Evolutionary conservation across 2,329 filamentous ascomycete genomes (phyloP).

Genomic region (Aspergillus pseudoterreus): DNA sequence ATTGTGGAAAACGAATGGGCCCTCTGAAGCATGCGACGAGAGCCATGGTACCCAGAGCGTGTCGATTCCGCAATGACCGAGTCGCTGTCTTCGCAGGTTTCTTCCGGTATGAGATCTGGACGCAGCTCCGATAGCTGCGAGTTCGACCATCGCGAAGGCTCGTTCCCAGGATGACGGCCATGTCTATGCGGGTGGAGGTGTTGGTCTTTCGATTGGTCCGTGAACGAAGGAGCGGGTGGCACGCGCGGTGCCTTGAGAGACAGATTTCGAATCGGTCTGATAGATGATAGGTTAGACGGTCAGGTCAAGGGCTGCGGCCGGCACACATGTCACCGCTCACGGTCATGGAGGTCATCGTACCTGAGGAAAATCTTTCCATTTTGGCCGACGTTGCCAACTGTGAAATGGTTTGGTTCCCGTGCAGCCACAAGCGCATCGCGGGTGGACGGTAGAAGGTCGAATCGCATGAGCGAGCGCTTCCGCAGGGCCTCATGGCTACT

Average conservation of each 20-base stretch:
- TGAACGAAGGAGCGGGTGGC: slow-evolving; percentile 40
- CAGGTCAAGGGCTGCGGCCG: slow-evolving; percentile 5
- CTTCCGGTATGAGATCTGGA: slow-evolving; percentile 24
- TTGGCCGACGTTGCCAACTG: slow-evolving; percentile 76
- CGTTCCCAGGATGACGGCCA: slow-evolving; percentile 22
- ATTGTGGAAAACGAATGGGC: slow-evolving; percentile 75
- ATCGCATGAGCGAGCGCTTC: slow-evolving; percentile 35
- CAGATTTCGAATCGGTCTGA: slow-evolving; percentile 35
- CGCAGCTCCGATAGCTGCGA: slow-evolving; percentile 40
- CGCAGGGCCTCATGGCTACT: slow-evolving; percentile 51
- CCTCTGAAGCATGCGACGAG: slow-evolving; percentile 49
- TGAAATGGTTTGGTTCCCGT: slow-evolving; percentile 68
- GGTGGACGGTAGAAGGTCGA: slow-evolving; percentile 50
- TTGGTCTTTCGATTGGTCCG: slow-evolving; percentile 59
- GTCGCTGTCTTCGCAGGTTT: slow-evolving; percentile 21
- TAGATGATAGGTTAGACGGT: slow-evolving; percentile 10
- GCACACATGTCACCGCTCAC: slow-evolving; percentile 9
- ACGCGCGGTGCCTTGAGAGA: slow-evolving; percentile 29
- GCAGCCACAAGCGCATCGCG: slow-evolving; percentile 58
- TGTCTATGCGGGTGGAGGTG: slow-evolving; percentile 42
- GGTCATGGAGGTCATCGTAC: slow-evolving; percentile 47
- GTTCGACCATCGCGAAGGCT: slow-evolving; percentile 38
- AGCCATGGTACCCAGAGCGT: slow-evolving; percentile 17
- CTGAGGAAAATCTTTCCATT: slow-evolving; percentile 79
- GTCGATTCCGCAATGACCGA: slow-evolving; percentile 18